These are phyloP conservation scores for Epichloe brachyelytri DNA, from an alignment of 2,329 filamentous ascomycete genomes.

Conservation along the genomic window DNA sequence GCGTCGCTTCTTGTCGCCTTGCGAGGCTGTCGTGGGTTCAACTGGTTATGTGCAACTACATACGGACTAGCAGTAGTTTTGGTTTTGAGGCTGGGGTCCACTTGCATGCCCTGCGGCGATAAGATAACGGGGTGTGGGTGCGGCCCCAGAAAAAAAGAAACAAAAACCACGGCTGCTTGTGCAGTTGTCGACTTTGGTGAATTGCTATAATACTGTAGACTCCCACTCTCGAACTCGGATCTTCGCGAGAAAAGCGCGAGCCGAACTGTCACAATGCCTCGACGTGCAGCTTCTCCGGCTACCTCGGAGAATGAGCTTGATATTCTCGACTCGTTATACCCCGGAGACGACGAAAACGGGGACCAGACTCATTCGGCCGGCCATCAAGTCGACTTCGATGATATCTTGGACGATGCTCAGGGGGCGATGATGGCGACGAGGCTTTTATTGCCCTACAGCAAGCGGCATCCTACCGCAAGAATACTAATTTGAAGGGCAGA, in stretches of 20 bases:
- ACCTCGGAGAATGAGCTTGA: conserved; percentile 85
- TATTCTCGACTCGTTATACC: conserved; percentile 67
- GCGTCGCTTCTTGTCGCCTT: background rate
- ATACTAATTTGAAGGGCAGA: conserved; percentile 67
- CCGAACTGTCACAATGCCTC: conserved; percentile 41
- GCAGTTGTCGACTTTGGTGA: no score
- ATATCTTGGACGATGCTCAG: conserved; percentile 42
- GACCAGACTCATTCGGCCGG: conserved; percentile 23
- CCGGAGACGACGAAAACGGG: conserved; percentile 40
- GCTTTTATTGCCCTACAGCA: conserved; percentile 85
- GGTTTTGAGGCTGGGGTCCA: conserved; percentile 5
- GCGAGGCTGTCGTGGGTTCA: background rate
- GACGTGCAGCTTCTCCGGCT: conserved; percentile 65
- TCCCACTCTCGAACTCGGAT: no score
- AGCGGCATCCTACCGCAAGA: conserved; percentile 76
- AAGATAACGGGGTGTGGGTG: conserved; percentile 21
- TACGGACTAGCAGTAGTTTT: no score
- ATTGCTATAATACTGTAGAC: no score
- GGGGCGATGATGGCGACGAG: conserved; percentile 56
- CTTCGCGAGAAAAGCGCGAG: conserved; percentile 11
- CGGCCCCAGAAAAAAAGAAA: background rate
- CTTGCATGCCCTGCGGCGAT: conserved; percentile 20
- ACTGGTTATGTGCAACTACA: no score
- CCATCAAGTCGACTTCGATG: conserved; percentile 43
- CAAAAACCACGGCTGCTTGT: background rate